A percentile compares a stretch with the other conserved stretches of the same genome.
phyloP scores from a whole-genome alignment of 257 asterid genomes.

The Solanum virginianum region DNA sequence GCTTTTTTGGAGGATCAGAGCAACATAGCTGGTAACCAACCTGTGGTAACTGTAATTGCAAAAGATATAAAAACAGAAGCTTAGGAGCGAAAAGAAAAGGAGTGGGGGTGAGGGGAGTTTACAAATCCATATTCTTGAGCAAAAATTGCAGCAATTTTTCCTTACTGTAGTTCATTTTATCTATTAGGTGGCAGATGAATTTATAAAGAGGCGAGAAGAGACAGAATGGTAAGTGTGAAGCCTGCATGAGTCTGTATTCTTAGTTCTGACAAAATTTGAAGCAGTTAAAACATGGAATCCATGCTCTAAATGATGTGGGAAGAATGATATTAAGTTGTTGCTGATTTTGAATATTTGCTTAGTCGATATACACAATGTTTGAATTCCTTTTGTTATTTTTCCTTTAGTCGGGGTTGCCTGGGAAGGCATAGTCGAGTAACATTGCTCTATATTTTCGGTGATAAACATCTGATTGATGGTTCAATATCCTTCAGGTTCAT shows the following conservation, averaged over 20 bases:
- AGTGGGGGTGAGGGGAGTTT: not conserved
- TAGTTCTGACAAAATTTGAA: not conserved
- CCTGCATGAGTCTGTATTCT: not conserved
- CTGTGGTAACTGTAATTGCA: not conserved
- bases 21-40: not conserved
- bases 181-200: conserved; percentile 77
- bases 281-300: not conserved
- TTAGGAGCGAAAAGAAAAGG: not conserved
- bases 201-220: conserved; percentile 71
- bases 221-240: conserved; percentile 55
- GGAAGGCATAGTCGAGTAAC: not conserved
- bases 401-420: not conserved
- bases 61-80: not conserved
- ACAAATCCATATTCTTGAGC: not conserved
- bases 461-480: not conserved
- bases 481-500: conserved; percentile 30
- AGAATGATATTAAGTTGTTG: not conserved
- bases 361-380: not conserved
- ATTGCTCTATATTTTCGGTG: not conserved
- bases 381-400: not conserved
- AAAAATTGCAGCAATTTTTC: not conserved
- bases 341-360: not conserved
- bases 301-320: not conserved
- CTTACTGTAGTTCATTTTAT: conserved; percentile 12
- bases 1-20: not conserved